Evolutionary conservation across 208 protist genomes (phyloP).

Genomic region (Trypanosoma lewisi): DNA sequence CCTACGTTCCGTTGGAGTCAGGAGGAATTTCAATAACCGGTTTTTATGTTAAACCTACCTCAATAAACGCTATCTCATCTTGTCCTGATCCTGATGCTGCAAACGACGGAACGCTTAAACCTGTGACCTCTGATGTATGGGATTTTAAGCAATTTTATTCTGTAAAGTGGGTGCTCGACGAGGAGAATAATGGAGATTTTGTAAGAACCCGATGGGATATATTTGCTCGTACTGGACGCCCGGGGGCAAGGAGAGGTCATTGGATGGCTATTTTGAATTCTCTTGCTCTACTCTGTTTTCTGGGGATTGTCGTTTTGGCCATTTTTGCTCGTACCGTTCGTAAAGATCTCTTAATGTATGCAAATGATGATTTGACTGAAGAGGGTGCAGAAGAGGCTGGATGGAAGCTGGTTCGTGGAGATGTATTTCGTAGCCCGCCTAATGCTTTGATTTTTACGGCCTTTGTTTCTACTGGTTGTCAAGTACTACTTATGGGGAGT

Average conservation of each 20-base stretch:
- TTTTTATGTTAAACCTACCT: slow-evolving; percentile 42
- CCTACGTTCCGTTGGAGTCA: slow-evolving; percentile 1
- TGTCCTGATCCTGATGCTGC: slow-evolving; percentile 4
- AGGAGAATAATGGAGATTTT: slow-evolving; percentile 30
- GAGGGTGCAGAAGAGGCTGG: slow-evolving; percentile 76
- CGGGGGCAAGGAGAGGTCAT: slow-evolving; percentile 62
- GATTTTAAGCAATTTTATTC: slow-evolving; percentile 51
- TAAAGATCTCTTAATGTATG: slow-evolving; percentile 87
- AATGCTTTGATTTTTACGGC: slow-evolving; percentile 73
- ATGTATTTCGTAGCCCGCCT: slow-evolving; percentile 94
- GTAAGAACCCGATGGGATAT: slow-evolving; percentile 93
- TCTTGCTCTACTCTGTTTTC: slow-evolving; percentile 92
- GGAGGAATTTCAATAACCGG: slow-evolving; percentile 38
- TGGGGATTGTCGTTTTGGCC: slow-evolving; percentile 92
- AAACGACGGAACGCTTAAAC: not conserved
- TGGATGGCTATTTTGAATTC: slow-evolving; percentile 96
- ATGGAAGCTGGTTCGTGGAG: slow-evolving; percentile 96
- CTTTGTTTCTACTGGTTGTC: slow-evolving; percentile 88
- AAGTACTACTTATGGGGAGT: slow-evolving; percentile 81
- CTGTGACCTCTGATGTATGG: slow-evolving; percentile 22
- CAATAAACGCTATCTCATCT: slow-evolving; percentile 1
- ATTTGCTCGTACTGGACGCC: slow-evolving; percentile 60
- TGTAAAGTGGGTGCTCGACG: slow-evolving; percentile 35
- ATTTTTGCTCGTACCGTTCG: slow-evolving; percentile 96
- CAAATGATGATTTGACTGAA: slow-evolving; percentile 29